Base-by-base conservation (phyloP, 2,329 filamentous ascomycete species). In the Fusarium sarcochroum region DNA sequence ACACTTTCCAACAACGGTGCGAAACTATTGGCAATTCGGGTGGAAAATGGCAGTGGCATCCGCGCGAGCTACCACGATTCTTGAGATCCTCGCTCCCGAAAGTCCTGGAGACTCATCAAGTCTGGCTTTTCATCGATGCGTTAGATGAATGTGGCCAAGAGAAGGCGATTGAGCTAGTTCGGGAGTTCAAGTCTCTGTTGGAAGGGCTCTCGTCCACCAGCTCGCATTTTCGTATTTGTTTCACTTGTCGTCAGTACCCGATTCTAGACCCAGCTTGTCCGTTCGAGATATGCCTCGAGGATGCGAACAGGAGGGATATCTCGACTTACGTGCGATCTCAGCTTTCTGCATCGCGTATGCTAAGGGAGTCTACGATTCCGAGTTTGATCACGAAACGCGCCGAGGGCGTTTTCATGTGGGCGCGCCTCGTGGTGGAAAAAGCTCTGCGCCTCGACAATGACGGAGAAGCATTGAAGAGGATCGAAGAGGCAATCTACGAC, bases 391-490 rank as follows among this genome's bases (percentile, higher is more conserved):
- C 58, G 4, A 4, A 54, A 4, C 71, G 70, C 14, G 74, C 79
- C 2, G 21, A 49, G 0, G 79, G 80, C 4, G 59, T 81, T 7
- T 81, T 81, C 48, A 63, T 80, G 21, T 82, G 80, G 80, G 78
- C 77, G 1, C 50, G 32, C n/a, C 69, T 82, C 14, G 76, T 79
- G 1, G 63, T 75, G 7, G 38, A 70, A 0, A 42, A 37, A 14
- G 68, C 70, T 13, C 20, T 74, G 1, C 5, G 57, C 1, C 65
- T 76, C 10, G 40, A 71, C 1, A 23, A 21, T 1, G 23, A 66
- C 5, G 71, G 73, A 2, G 25, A 25, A 5, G 18, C 23, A 2
- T 7, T 48, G 13, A 14, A 40, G 1, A 49, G 17, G n/a, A 79
- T 80, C 4, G 40, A 73, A 62, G n/a, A 3, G 1, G 58, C 40